A percentile compares a stretch with the other conserved stretches of the same genome.
Evolutionary conservation across 106 monocot genomes (phyloP).

Genomic region (Dioscorea alata): DNA sequence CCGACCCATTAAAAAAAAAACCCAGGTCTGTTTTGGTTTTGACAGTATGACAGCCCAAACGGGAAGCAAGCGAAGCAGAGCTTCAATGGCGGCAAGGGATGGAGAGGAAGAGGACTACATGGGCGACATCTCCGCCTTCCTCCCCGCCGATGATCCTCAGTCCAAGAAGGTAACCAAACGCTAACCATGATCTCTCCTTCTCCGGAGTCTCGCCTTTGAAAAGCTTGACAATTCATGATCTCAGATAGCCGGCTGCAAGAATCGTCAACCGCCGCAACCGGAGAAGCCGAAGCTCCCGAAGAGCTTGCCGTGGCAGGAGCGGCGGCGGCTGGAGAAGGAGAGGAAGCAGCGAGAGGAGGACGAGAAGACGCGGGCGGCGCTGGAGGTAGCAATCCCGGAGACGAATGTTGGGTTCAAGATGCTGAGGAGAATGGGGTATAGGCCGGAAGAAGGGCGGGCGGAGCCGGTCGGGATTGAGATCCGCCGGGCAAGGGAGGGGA

Average conservation of each 20-base stretch:
- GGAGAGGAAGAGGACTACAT: conserved; percentile 77
- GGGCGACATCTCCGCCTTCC: conserved; percentile 86
- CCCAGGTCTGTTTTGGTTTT: too few species aligned
- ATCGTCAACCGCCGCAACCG: not conserved
- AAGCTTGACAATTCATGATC: not conserved
- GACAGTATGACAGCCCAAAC: too few species aligned
- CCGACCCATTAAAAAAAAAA: too few species aligned
- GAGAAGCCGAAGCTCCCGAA: conserved; percentile 37
- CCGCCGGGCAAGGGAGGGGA: conserved; percentile 74
- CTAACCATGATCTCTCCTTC: not conserved
- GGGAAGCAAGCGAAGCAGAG: too few species aligned
- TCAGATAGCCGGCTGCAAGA: conserved; percentile 15
- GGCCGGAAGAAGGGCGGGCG: conserved; percentile 32
- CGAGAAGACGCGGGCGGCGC: conserved; percentile 47
- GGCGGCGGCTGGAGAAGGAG: conserved; percentile 48
- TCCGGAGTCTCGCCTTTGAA: not conserved
- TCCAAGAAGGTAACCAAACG: conserved; percentile 30
- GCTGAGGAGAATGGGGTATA: conserved; percentile 86
- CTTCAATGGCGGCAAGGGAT: conserved; percentile 46
- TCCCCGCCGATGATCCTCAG: conserved; percentile 30
- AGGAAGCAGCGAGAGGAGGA: conserved; percentile 80
- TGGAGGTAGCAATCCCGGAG: conserved; percentile 56
- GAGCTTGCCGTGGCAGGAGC: conserved; percentile 64
- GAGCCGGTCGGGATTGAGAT: conserved; percentile 79
- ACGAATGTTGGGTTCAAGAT: conserved; percentile 89